A percentile compares a stretch with the other conserved stretches of the same genome.
Evolutionary conservation across 2,329 filamentous ascomycete species (phyloP).

Genomic region (Colletotrichum sidae): DNA sequence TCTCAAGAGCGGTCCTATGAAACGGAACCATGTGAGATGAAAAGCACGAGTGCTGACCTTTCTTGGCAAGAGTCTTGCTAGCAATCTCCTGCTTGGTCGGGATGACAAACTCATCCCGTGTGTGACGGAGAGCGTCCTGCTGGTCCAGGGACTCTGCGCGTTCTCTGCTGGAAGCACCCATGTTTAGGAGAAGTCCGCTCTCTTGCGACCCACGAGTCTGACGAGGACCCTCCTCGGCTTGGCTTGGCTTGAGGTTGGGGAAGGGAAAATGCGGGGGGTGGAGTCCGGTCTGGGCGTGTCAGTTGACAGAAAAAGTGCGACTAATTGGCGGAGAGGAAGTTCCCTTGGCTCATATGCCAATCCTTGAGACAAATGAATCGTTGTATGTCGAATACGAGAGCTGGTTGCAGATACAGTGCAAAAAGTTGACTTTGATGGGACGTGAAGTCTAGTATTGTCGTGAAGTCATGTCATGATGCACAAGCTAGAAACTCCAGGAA

Average conservation of each 20-base stretch:
- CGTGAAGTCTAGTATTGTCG: not conserved
- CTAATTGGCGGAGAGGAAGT: not conserved
- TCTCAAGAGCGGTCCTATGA: too few species aligned
- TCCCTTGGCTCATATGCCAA: not conserved
- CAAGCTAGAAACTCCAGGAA: not conserved
- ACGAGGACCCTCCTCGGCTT: not conserved
- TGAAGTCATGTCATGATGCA: constrained; percentile 29
- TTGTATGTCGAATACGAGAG: too few species aligned
- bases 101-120: constrained; percentile 77
- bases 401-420: too few species aligned
- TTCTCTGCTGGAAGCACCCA: constrained; percentile 23
- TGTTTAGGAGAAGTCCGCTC: not conserved
- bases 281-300: not conserved
- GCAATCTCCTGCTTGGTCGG: constrained; percentile 59
- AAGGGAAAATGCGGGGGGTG: constrained; percentile 1
- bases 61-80: constrained; percentile 43
- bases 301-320: not conserved
- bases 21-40: not conserved
- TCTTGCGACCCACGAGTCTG: too few species aligned
- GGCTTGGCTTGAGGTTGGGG: constrained; percentile 16
- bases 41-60: constrained; percentile 31
- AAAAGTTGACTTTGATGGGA: not conserved
- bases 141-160: constrained; percentile 57
- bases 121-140: constrained; percentile 63
- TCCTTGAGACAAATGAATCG: not conserved